Evolutionary conservation across 1,284 basidiomycete species (phyloP).

Genomic region (Trichosporon ovoides): DNA sequence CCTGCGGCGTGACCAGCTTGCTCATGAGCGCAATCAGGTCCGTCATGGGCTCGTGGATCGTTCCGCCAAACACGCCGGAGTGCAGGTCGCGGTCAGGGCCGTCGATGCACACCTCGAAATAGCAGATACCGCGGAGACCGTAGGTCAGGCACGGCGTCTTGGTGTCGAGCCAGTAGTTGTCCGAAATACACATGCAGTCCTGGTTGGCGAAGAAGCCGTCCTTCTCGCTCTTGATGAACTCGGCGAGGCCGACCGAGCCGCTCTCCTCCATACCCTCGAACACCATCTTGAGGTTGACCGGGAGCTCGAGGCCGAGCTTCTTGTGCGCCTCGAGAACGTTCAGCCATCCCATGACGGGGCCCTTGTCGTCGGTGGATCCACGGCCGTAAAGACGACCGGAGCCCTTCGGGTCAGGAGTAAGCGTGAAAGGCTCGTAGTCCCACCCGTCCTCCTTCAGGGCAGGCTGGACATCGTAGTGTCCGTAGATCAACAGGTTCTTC

Average conservation of each 20-base stretch:
- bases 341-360: conserved; percentile 86
- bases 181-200: conserved; percentile 86
- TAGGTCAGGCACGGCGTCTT: conserved; percentile 51
- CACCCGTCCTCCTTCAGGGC: conserved; percentile 75
- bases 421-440: conserved; percentile 83
- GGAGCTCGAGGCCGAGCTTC: conserved; percentile 67
- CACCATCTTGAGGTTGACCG: conserved; percentile 90
- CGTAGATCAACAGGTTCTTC: conserved; percentile 89
- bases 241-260: conserved; percentile 88
- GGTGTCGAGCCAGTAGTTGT: conserved; percentile 53
- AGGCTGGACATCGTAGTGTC: conserved; percentile 62
- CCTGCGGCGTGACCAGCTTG: conserved; percentile 75
- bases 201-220: conserved; percentile 81
- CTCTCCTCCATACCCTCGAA: conserved; percentile 99
- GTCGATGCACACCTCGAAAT: conserved; percentile 77
- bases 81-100: conserved; percentile 89
- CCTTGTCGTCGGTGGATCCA: conserved; percentile 89
- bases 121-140: conserved; percentile 72
- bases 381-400: conserved; percentile 67
- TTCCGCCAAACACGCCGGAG: conserved; percentile 82
- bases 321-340: conserved; percentile 88
- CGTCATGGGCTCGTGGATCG: conserved; percentile 78
- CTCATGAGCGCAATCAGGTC: conserved; percentile 55
- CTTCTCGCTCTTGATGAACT: conserved; percentile 76
- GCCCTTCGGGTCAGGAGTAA: conserved; percentile 58